These are phyloP conservation scores for Crassisporium funariophilum DNA, from an alignment of 768 basidiomycete genomes.

Conservation along the genomic window DNA sequence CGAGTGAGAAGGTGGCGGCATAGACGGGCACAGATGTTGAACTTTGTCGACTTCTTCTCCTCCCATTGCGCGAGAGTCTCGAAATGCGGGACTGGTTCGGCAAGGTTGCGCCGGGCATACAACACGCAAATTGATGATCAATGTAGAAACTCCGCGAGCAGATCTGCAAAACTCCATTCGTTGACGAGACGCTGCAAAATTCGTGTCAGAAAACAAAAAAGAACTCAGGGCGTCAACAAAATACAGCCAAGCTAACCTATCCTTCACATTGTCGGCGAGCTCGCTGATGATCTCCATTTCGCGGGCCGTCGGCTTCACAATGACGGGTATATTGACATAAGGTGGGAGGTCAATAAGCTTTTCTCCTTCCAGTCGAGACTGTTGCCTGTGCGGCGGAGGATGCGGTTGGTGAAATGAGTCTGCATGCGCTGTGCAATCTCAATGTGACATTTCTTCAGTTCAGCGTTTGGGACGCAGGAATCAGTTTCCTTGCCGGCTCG, in stretches of 20 bases:
- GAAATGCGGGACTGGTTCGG: constrained; percentile 10
- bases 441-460: constrained; percentile 1
- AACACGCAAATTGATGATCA: constrained; percentile 11
- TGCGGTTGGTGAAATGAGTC: constrained; percentile 11
- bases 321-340: background rate
- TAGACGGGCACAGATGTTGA: constrained; percentile 11
- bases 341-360: constrained; percentile 19
- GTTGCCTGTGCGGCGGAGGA: constrained; percentile 16
- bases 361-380: constrained; percentile 13
- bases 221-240: background rate
- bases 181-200: constrained; percentile 1
- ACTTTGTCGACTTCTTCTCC: constrained; percentile 12
- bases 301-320: constrained; percentile 12
- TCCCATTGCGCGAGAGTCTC: constrained; percentile 14
- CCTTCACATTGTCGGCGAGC: constrained; percentile 8
- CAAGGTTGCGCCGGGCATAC: constrained; percentile 3
- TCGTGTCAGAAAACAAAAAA: background rate
- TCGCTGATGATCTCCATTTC: constrained; percentile 22
- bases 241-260: constrained; percentile 10
- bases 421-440: constrained; percentile 13
- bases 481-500: constrained; percentile 2
- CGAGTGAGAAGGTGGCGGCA: constrained; percentile 9
- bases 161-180: background rate
- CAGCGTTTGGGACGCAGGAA: background rate
- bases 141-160: background rate